phyloP scores from a whole-genome alignment of 2,329 filamentous ascomycete species.

The Aspergillus uvarum region DNA sequence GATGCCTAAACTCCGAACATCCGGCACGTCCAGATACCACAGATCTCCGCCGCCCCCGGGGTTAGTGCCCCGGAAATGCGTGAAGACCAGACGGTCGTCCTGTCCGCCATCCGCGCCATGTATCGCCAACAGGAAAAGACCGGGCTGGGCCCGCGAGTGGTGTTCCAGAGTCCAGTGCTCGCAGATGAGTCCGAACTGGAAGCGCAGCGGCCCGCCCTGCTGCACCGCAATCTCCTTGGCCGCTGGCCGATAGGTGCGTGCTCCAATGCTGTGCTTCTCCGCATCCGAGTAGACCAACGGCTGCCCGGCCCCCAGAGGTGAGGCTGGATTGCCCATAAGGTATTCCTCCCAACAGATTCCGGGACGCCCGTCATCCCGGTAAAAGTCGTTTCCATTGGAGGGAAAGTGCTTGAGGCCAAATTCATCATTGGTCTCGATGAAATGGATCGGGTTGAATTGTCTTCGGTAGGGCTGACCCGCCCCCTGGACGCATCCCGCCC shows the following conservation, averaged over 20 bases:
- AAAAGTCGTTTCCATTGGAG: conserved; percentile 65
- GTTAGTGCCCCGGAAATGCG: conserved; percentile 44
- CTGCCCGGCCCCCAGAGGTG: conserved; percentile 44
- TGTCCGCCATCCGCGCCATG: conserved; percentile 66
- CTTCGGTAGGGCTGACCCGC: conserved; percentile 61
- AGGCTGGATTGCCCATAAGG: conserved; percentile 60
- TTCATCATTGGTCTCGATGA: conserved; percentile 68
- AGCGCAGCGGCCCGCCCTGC: conserved; percentile 62
- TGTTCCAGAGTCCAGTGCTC: conserved; percentile 74
- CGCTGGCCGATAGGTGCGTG: conserved; percentile 62
- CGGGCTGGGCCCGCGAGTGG: conserved; percentile 61
- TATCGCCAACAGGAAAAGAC: conserved; percentile 68
- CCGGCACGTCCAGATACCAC: conserved; percentile 75
- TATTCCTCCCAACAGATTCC: conserved; percentile 78
- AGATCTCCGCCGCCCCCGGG: conserved; percentile 67
- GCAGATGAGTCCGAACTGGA: conserved; percentile 78
- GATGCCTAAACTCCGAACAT: conserved; percentile 62
- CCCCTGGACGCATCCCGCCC: conserved; percentile 68
- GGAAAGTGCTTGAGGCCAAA: conserved; percentile 85
- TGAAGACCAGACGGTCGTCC: conserved; percentile 68
- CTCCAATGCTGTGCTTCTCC: conserved; percentile 52
- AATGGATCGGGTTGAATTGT: conserved; percentile 63
- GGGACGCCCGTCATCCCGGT: conserved; percentile 66
- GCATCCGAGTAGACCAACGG: conserved; percentile 50
- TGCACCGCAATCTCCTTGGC: conserved; percentile 61